Evolutionary conservation across 2,329 filamentous ascomycete species (phyloP), one percentile per base, ranked within the genome.

Genomic region (Arthrobotrys entomopaga): DNA sequence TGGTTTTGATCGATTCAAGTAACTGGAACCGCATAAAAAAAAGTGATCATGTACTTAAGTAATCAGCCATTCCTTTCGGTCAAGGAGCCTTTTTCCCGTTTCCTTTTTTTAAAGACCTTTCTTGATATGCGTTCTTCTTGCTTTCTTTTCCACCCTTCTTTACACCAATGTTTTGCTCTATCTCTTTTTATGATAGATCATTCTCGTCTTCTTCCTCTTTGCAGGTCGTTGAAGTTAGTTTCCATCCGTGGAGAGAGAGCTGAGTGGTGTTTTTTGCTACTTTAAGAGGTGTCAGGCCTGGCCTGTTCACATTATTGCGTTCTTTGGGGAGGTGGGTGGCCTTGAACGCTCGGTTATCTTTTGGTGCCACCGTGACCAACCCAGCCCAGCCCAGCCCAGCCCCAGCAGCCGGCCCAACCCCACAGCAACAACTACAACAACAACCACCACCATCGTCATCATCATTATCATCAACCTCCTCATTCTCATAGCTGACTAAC

Each of bases 21-120:
- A 67, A 67, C 64, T 67, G 64, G 54, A 67, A 26, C 64, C 64
- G 64, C 54, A 4, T 19, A 19, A 26, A 22, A 38, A 13, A 22
- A 19, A 38, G 29, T 5, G 29, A 34, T 34, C 29, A 34, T 34
- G 29, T 34, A n/a, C n/a, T n/a, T n/a, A n/a, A n/a, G n/a, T n/a
- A 5, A 34, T 34, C 29, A 34, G 29, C 29, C 29, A 34, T 34
- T 34, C 29, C 29, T 34, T 34, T 34, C 10, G 29, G 2, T 34
- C 29, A 34, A 7, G 29, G 29, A 34, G 10, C 29, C 29, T 34
- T 34, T 20, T 24, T 20, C 22, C 19, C 29, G 22, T 54, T 13
- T 16, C 50, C 10, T 10, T 19, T 29, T 40, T 42, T 8, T 24
- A 34, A 7, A 10, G 6, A 49, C 16, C 57, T 42, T 16, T 24